Evolutionary conservation across 192 early-diverging fungal genomes (phyloP), one percentile per base, ranked within the genome.

Genomic region (Coemansia sp.): DNA sequence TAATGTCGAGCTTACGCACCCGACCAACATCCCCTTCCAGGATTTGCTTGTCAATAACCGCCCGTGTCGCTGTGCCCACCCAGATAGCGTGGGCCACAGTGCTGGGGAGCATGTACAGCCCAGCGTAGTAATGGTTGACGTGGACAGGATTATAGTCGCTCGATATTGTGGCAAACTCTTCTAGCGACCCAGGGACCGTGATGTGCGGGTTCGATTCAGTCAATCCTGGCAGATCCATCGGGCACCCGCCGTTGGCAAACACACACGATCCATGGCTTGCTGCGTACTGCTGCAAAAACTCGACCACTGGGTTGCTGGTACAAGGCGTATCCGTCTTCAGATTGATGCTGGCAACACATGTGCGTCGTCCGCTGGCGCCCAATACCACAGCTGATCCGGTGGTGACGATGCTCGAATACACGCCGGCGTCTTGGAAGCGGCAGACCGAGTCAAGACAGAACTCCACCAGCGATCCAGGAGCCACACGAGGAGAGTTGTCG

Each of bases 51-150:
- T 98, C 94, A n/a, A 98, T 86, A 69, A 93, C 89, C 71, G 94
- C 91, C 50, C 94, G 84, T 23, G 92, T 92, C 4, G 92, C 87
- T 4, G 94, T 91, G 57, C 83, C 85, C 11, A 92, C 96, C 92
- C 92, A 98, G 88, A 95, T 89, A 33, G 94, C 94, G 71, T 98
- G 95, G 6, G 92, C 94, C 64, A 96, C 94, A 23, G 92, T 87
- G 30, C 85, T 92, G 9, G 95, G 94, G 34, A 96, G 82, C 22
- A 86, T 84, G 22, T 88, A 89, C 13, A 94, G 64, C 57, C 91
- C 88, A 41, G 94, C 89, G 83, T 96, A 87, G 83, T 94, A 95
- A 28, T 87, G 88, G 80, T 95, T 94, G 63, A 87, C 86, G 79
- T 98, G 95, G 59, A 96, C 95, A 31, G 93, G 90, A 66, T 96